Percentiles rank a stretch among this genome's conserved stretches.
Conservation (phyloP, 495 filamentous ascomycete genomes). For the Neurospora sp. region DNA sequence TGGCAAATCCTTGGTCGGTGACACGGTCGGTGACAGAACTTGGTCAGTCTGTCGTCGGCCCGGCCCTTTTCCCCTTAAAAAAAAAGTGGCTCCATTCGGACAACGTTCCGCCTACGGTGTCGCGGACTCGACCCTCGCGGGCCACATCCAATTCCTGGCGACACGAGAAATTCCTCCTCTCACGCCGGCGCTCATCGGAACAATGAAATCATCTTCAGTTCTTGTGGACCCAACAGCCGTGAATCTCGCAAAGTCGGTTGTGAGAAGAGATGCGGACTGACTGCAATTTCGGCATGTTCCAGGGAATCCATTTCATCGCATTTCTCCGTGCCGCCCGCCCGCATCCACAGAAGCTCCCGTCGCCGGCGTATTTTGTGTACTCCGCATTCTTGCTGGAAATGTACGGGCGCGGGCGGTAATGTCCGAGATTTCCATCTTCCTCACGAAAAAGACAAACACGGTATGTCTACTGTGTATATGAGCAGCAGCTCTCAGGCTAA, state of each 20-base stretch:
- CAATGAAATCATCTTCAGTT: background rate
- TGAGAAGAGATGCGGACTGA: background rate
- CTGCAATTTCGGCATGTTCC: background rate
- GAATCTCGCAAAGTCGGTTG: background rate
- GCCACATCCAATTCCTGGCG: background rate
- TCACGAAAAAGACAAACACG: background rate
- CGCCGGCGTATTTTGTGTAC: background rate
- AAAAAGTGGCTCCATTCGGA: background rate
- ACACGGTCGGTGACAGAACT: background rate
- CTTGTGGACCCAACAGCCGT: background rate
- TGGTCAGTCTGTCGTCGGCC: background rate
- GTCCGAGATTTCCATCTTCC: background rate
- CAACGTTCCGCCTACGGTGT: background rate
- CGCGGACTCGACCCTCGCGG: background rate
- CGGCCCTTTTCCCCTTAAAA: background rate
- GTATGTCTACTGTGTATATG: background rate
- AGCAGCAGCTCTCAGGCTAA: too few relatives aligned
- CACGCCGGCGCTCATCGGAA: background rate
- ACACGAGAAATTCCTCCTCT: background rate
- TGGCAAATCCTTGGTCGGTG: background rate
- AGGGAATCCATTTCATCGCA: background rate
- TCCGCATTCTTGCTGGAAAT: background rate
- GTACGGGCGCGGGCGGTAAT: background rate
- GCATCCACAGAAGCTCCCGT: background rate
- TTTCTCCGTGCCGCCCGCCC: background rate